Evolutionary conservation across 202 grass and related monocot species (phyloP), one percentile per base, ranked within the genome.

Genomic region (Eragrostis tef): DNA sequence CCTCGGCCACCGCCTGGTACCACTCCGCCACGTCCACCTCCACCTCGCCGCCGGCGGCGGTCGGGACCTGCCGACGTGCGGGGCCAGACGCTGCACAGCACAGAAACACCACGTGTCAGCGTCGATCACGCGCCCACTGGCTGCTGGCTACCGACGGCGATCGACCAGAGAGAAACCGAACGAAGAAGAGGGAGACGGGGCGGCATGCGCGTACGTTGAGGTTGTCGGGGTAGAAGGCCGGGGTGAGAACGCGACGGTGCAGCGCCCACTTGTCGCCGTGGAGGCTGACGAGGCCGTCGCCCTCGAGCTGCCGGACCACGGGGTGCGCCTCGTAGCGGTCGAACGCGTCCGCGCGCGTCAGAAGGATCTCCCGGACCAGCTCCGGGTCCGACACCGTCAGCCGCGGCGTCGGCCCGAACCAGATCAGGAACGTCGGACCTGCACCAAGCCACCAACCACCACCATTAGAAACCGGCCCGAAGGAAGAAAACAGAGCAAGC

Each of bases 291-390:
- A 97, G 91, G 26, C 94, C 94, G 65, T 97, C 89, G 25, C 94
- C 94, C 75, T 94, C 94, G 0, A 97, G 94, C 82, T 91, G 87
- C 81, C 94, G 91, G 69, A 97, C 94, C 14, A 91, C 17, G 20
- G 94, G 91, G 67, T 97, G 94, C 20, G 91, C 87, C 89, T 93
- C 89, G 67, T 97, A 97, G 7, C 94, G 94, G 62, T 97, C 94
- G 68, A 93, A 97, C 43, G 77, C 82, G 17, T 91, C 91, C 0
- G 91, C 70, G 1, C 62, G 79, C 5, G 94, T 93, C 44, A 97
- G 62, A 42, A 97, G 87, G 56, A 97, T 88, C 82, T 97, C 89
- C 0, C 89, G 73, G 17, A 97, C 79, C 9, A 97, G 85, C 43
- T 93, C 89, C 21, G 94, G 94, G 31, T 93, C 94, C 15, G 89